phyloP scores from a whole-genome alignment of 305 asterid species.

The Fraxinus sp. region DNA sequence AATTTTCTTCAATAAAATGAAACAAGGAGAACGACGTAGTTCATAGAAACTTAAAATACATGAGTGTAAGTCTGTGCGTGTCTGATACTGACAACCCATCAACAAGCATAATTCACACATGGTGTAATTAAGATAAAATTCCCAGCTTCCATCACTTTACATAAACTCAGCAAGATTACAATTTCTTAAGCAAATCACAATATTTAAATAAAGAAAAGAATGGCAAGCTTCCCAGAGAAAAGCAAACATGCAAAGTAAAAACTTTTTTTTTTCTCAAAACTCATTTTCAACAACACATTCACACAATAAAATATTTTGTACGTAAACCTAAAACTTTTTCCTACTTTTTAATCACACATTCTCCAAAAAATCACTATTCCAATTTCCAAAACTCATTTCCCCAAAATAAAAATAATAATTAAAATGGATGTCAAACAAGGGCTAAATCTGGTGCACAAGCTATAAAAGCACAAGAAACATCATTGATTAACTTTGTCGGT shows the following conservation, averaged over 20 bases:
- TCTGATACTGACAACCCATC: neutral
- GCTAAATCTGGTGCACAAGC: constrained; percentile 13
- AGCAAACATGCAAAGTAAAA: constrained; percentile 15
- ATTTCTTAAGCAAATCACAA: constrained; percentile 13
- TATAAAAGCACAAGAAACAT: constrained; percentile 16
- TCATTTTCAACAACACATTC: no score
- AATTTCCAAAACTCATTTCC: no score
- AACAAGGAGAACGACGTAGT: constrained; percentile 32
- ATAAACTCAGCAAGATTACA: constrained; percentile 16
- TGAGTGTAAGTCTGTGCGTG: neutral
- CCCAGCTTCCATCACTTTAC: constrained; percentile 11
- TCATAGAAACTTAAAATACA: constrained; percentile 17
- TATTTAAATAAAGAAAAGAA: constrained; percentile 16
- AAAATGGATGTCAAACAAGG: no score
- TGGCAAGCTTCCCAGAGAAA: constrained; percentile 12
- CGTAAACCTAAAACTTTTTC: no score
- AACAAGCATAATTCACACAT: neutral
- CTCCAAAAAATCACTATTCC: no score
- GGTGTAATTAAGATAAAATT: constrained; percentile 10
- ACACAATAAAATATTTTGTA: no score
- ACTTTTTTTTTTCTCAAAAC: no score
- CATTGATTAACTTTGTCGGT: constrained; percentile 8
- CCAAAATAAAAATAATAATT: no score
- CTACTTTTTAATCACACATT: no score
- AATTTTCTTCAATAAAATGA: constrained; percentile 65